Conservation (phyloP, 257 asterid genomes). For the Nicotiana otophora region DNA sequence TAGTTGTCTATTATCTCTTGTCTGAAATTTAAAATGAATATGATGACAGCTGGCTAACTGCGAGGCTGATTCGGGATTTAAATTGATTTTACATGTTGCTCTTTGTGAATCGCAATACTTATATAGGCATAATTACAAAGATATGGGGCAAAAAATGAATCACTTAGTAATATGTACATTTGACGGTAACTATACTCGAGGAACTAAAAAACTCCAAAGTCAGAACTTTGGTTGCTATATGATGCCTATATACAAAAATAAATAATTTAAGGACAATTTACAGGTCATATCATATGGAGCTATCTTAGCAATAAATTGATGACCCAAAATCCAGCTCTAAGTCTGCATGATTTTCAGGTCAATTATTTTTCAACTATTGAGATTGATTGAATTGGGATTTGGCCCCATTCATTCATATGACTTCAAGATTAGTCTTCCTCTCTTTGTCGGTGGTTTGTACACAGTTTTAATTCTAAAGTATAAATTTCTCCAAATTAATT, state of each 20-base stretch:
- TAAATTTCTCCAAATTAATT: neutral
- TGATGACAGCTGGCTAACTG: accelerated
- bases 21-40: neutral
- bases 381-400: neutral
- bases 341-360: conserved; percentile 7
- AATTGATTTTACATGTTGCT: too few relatives aligned
- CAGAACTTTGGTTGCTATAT: neutral
- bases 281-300: neutral
- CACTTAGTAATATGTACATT: neutral
- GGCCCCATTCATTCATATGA: neutral
- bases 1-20: neutral
- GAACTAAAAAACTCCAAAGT: neutral
- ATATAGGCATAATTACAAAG: neutral
- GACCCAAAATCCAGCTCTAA: neutral
- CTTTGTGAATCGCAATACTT: neutral
- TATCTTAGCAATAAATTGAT: neutral
- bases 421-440: neutral
- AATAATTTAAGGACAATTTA: neutral
- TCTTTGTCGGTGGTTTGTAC: neutral
- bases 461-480: neutral
- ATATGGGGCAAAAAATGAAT: neutral
- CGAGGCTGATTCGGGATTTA: too few relatives aligned
- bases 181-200: neutral
- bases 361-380: neutral
- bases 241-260: neutral